phyloP scores from a whole-genome alignment of 306 rosid species.

The Inga laurina region DNA sequence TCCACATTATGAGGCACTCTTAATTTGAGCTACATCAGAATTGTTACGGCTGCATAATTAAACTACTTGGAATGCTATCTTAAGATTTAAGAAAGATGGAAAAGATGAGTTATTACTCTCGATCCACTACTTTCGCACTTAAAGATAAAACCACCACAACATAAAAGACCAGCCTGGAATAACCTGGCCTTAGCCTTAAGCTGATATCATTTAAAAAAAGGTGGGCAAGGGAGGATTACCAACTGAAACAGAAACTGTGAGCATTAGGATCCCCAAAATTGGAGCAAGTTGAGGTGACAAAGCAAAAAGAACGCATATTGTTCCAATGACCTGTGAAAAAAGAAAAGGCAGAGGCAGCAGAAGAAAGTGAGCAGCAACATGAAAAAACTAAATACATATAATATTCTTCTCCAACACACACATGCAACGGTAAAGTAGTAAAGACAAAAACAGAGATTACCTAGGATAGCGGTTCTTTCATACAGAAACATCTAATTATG shows the following conservation, averaged over 20 bases:
- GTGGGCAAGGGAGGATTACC: slow-evolving; percentile 49
- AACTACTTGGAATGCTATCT: slow-evolving; percentile 16
- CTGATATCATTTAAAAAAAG: slow-evolving; percentile 5
- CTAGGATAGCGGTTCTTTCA: slow-evolving; percentile 10
- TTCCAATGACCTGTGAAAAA: slow-evolving; percentile 76
- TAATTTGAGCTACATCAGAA: slow-evolving; percentile 21
- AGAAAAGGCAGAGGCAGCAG: slow-evolving; percentile 1
- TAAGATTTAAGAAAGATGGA: slow-evolving; percentile 12
- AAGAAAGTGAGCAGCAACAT: slow-evolving; percentile 29
- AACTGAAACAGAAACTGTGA: slow-evolving; percentile 74
- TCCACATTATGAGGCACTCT: slow-evolving; percentile 16
- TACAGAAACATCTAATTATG: slow-evolving; percentile 3
- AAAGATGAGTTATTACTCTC: not conserved
- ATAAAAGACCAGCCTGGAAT: slow-evolving; percentile 17
- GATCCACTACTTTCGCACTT: not conserved
- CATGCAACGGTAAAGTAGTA: slow-evolving; percentile 7
- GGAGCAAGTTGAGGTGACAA: slow-evolving; percentile 96
- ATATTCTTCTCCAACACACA: not conserved
- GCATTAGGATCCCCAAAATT: slow-evolving; percentile 73
- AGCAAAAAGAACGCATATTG: slow-evolving; percentile 73
- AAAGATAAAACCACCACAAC: not conserved
- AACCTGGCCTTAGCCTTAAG: slow-evolving; percentile 2
- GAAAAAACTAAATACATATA: slow-evolving; percentile 23
- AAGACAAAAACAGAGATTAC: slow-evolving; percentile 7
- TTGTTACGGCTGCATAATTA: slow-evolving; percentile 4